Evolutionary conservation across 192 early-diverging fungal species (phyloP).

Genomic region (Gaertneriomyces semiglobifer): DNA sequence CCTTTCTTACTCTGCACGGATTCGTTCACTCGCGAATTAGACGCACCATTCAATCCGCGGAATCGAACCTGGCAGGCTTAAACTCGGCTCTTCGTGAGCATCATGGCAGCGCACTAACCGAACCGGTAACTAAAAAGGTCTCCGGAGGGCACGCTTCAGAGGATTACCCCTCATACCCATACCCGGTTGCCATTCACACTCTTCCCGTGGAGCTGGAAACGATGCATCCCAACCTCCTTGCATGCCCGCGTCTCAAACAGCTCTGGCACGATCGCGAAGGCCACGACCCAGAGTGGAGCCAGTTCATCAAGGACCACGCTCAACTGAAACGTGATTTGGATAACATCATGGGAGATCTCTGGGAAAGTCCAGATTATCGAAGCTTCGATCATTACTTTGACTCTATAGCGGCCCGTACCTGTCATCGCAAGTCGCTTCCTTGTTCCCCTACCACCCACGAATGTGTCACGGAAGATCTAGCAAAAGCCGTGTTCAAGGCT

Average conservation of each 20-base stretch:
- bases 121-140: too few relatives aligned
- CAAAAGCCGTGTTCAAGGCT: neutral
- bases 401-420: neutral
- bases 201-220: slow-evolving; percentile 5
- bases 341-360: slow-evolving; percentile 2
- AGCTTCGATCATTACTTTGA: neutral
- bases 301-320: neutral
- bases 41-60: neutral
- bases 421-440: neutral
- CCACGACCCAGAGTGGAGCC: neutral
- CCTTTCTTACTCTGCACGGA: too few relatives aligned
- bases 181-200: neutral
- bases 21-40: too few relatives aligned
- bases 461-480: neutral
- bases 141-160: too few relatives aligned
- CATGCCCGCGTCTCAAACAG: neutral
- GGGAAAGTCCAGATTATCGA: neutral
- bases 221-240: neutral
- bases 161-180: too few relatives aligned
- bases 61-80: neutral
- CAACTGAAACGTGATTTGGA: neutral
- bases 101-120: too few relatives aligned
- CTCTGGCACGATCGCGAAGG: neutral
- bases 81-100: neutral
- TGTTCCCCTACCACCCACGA: neutral